Conservation (phyloP, 768 basidiomycete genomes). For the Podaxis sp. region DNA sequence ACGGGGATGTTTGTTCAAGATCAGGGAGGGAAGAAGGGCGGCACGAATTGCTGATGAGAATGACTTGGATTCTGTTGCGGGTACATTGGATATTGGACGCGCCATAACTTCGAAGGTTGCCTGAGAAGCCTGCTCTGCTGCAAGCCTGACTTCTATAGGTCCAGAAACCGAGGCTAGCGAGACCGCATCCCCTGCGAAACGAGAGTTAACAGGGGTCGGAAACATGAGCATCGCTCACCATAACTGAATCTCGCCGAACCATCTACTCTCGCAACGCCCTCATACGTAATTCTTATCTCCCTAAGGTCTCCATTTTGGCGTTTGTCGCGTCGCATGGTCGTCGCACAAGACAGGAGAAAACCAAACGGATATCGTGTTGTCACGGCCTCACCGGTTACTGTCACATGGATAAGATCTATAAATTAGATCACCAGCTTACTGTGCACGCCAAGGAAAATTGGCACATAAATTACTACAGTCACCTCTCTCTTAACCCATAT, state of each 20-base stretch:
- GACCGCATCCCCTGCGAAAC: constrained; percentile 29
- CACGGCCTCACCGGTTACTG: background rate
- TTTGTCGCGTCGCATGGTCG: constrained; percentile 31
- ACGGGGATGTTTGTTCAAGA: constrained; percentile 69
- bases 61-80: constrained; percentile 68
- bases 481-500: no score
- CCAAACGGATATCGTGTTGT: background rate
- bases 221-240: constrained; percentile 34
- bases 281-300: constrained; percentile 44
- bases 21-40: constrained; percentile 56
- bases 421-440: no score
- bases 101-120: constrained; percentile 75
- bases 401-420: background rate
- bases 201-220: constrained; percentile 8
- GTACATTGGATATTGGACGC: constrained; percentile 65
- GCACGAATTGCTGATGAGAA: constrained; percentile 52
- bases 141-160: constrained; percentile 73
- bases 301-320: constrained; percentile 34
- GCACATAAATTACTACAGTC: no score
- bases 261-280: constrained; percentile 67
- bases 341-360: background rate
- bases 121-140: constrained; percentile 66
- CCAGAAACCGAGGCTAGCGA: constrained; percentile 77
- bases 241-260: constrained; percentile 74
- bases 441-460: no score